Conservation (phyloP, 805 yeast species). For the Monosporozyma unispora region DNA sequence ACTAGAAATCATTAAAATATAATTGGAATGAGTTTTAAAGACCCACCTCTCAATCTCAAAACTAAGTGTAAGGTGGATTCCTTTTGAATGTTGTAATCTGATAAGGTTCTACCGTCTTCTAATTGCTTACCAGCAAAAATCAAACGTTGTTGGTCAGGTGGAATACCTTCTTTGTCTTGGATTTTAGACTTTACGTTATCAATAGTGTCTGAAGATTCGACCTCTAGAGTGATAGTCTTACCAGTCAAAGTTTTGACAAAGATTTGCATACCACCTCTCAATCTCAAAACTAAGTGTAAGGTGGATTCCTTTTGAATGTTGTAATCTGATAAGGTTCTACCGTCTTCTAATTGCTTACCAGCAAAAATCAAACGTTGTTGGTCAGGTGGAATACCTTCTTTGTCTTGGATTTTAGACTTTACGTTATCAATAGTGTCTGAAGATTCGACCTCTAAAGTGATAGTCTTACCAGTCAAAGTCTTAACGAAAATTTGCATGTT, state of each 20-base stretch:
- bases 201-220: constrained; percentile 88
- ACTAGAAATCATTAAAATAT: background rate
- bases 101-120: constrained; percentile 60
- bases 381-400: constrained; percentile 66
- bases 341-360: constrained; percentile 65
- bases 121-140: constrained; percentile 57
- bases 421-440: constrained; percentile 93
- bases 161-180: constrained; percentile 62
- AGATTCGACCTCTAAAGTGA: constrained; percentile 90
- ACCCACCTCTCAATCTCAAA: constrained; percentile 60
- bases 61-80: constrained; percentile 62
- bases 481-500: constrained; percentile 64
- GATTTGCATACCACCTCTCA: constrained; percentile 57
- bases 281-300: constrained; percentile 59
- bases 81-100: constrained; percentile 63
- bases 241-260: constrained; percentile 33
- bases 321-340: constrained; percentile 63
- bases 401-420: constrained; percentile 67
- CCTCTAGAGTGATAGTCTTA: constrained; percentile 75
- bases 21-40: constrained; percentile 35
- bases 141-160: constrained; percentile 61
- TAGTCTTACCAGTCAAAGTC: constrained; percentile 96
- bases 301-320: constrained; percentile 68
- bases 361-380: constrained; percentile 64
- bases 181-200: constrained; percentile 80